These are phyloP conservation scores for Tolypocladium nubicola DNA, from an alignment of 2,329 filamentous ascomycete genomes.

Conservation along the genomic window DNA sequence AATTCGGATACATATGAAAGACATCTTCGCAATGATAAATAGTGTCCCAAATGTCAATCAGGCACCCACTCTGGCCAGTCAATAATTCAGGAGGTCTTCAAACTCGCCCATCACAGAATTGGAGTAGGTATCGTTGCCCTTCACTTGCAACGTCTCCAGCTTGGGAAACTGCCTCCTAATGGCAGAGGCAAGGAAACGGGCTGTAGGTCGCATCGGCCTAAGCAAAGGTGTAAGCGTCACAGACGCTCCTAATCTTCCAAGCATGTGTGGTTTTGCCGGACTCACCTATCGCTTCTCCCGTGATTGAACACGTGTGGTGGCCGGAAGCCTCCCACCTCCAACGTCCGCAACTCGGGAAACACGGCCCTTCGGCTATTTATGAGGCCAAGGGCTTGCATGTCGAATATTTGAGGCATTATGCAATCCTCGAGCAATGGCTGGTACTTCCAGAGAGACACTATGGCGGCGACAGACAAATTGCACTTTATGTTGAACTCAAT, in stretches of 20 bases:
- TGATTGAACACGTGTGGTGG: not conserved
- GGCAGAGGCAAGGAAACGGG: not conserved
- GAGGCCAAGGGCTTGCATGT: not conserved
- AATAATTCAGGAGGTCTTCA: no score
- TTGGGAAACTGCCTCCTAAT: not conserved
- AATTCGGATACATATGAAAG: no score
- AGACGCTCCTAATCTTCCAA: not conserved
- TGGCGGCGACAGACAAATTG: not conserved
- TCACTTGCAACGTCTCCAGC: not conserved
- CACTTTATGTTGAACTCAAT: not conserved
- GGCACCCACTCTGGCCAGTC: no score
- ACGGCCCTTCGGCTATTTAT: not conserved
- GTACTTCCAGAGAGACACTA: not conserved
- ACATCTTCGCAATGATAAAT: no score
- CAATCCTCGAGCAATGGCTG: not conserved
- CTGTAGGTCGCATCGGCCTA: not conserved
- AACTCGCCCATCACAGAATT: not conserved
- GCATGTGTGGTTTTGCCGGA: not conserved
- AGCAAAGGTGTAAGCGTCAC: not conserved
- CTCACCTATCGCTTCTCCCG: not conserved
- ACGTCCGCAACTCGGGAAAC: not conserved
- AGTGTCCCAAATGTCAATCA: no score
- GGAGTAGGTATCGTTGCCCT: not conserved
- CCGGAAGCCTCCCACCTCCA: not conserved
- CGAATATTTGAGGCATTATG: not conserved